Conservation (phyloP, 208 protist genomes). For the Trypanosoma platydactyli region DNA sequence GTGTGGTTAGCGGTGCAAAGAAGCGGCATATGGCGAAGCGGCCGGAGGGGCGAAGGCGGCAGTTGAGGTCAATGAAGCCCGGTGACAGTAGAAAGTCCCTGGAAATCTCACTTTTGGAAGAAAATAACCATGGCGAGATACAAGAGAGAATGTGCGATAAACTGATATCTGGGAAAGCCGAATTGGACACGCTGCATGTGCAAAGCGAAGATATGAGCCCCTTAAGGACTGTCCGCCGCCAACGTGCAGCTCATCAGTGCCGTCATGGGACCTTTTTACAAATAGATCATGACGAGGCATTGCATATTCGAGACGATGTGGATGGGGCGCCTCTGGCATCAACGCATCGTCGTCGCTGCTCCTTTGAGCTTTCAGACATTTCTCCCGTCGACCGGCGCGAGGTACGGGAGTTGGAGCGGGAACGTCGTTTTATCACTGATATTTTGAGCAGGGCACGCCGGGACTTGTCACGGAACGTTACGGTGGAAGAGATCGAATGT, state of each 20-base stretch:
- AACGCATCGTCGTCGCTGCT: constrained; percentile 3
- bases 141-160: constrained; percentile 5
- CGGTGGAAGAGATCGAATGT: constrained; percentile 40
- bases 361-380: constrained; percentile 8
- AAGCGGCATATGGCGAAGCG: neutral
- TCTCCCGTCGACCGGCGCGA: constrained; percentile 23
- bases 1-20: constrained; percentile 5
- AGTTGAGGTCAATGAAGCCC: neutral
- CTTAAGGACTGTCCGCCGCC: neutral
- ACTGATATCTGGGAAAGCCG: neutral
- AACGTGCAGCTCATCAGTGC: neutral
- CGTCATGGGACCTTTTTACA: constrained; percentile 1
- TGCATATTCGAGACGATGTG: constrained; percentile 8
- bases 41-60: constrained; percentile 3
- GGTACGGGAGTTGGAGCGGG: constrained; percentile 27
- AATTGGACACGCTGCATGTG: neutral
- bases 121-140: constrained; percentile 17
- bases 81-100: neutral
- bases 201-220: neutral
- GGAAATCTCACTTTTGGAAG: constrained; percentile 6
- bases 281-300: constrained; percentile 5
- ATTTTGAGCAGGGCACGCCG: constrained; percentile 12
- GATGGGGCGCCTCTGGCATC: neutral
- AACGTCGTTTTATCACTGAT: constrained; percentile 28
- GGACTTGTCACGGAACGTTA: constrained; percentile 23